Base-by-base conservation (phyloP, 192 early-diverging fungal species). In the Irineochytrium annulatum region DNA sequence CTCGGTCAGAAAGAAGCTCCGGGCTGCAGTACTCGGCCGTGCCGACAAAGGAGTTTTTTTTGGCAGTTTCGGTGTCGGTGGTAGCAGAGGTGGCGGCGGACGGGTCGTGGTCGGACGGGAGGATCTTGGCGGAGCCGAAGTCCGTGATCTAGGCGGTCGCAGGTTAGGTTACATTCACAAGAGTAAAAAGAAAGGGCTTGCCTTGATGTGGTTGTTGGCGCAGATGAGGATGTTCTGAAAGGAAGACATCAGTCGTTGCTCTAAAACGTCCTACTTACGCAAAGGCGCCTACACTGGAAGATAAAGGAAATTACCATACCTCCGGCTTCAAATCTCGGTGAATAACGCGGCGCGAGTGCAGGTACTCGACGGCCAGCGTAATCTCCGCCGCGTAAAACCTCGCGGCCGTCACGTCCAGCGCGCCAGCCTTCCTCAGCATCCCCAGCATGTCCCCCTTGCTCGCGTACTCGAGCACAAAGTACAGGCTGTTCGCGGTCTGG, bases 21-120 rank as follows among this genome's bases (percentile, higher is more conserved):
- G 95, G 97, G 2, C 92, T 92, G 22, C 95, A 94, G 73, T 99
- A 99, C 80, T 99, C 97, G 14, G 97, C 95, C 3, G 97, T 99
- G 30, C 97, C 97, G 1, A 99, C 97, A 79, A 97, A 97, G 0
- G 94, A 98, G 59, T 89, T 85, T 52, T 88, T 72, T 30, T 85
- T 73, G 33, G 80, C 39, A 51, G 72, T 34, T 17, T 34, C 34
- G n/a, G n/a, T n/a, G 19, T 29, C 63, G 11, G 34, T 3, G 0
- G 62, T 2, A 2, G 66, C n/a, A 20, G 60, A 3, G n/a, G 44
- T 26, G 20, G 20, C 46, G 3, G 52, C 4, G 3, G 39, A 26
- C 0, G 57, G n/a, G 26, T 33, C 34, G 2, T 59, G n/a, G 11
- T 20, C 2, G 3, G 39, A 34, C 1, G 45, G 66, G 14, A 87